These are phyloP conservation scores for Canavalia ensiformis DNA, from an alignment of 306 rosid species.

Conservation along the genomic window DNA sequence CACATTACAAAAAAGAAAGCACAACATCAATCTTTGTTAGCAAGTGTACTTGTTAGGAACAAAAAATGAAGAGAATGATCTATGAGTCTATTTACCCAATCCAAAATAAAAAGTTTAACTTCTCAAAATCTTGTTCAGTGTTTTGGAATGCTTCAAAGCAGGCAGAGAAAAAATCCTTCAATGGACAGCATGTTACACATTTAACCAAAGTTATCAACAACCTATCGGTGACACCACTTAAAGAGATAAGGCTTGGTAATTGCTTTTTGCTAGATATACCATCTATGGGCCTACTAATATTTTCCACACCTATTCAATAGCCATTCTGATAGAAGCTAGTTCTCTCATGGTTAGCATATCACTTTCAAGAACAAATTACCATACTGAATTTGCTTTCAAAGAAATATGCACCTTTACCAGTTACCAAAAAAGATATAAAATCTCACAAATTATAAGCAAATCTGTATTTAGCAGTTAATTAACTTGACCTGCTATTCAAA, in stretches of 20 bases:
- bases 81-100: background rate
- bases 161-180: background rate
- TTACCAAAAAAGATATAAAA: background rate
- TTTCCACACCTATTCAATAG: constrained; percentile 6
- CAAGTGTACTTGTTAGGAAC: background rate
- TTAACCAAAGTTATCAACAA: background rate
- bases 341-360: background rate
- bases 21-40: background rate
- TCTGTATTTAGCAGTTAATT: background rate
- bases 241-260: background rate
- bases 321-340: background rate
- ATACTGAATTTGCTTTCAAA: background rate
- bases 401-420: background rate
- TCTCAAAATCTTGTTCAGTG: background rate
- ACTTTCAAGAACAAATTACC: background rate
- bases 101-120: background rate
- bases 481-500: background rate
- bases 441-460: background rate
- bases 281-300: background rate
- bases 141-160: background rate
- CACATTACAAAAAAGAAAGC: background rate
- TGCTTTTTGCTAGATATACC: background rate
- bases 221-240: background rate
- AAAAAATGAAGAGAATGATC: background rate
- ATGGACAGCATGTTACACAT: background rate